Base-by-base conservation (phyloP, 2,329 filamentous ascomycete species). In the Cryphonectria naterciae region DNA sequence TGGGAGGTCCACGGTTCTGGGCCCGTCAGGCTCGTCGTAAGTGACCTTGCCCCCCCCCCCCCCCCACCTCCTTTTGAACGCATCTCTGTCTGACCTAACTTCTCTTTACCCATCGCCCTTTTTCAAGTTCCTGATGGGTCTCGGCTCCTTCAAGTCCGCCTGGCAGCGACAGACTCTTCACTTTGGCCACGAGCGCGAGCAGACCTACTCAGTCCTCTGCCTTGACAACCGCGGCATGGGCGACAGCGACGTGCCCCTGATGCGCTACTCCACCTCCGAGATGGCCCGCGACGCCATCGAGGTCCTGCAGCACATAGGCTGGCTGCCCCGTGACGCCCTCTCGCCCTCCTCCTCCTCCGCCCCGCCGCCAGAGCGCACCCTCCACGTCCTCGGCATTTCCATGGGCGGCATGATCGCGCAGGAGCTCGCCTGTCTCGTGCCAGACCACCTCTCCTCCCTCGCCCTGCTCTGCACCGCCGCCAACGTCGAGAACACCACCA, bases 361-460 rank as follows among this genome's bases (percentile, higher is more conserved):
- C 39, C 22, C 25, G 6, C 7, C 62, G n/a, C 35, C 28, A 56
- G 39, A 54, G 19, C 85, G 77, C 75, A 84, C 76, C 81, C 85
- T 83, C 78, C 90, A 97, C 81, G 79, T 97, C 67, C 84, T 92
- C 46, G 94, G 94, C 69, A 89, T 95, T 74, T 93, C 91, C 71
- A 92, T 97, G 87, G 94, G 94, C 74, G 94, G 94, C 77, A 97
- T 97, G 94, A 95, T 97, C 76, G 89, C 93, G 2, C 94, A 97
- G 80, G 94, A 97, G 81, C 77, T 97, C 4, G 89, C 86, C 32
- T 83, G 81, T 74, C 79, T 84, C n/a, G 80, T 83, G 41, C 88
- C 89, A 0, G 73, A 81, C 17, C 83, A 87, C 63, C 78, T 93
- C 68, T 81, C 83, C 35, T 88, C 85, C 22, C 81, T 93, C 25